Percentiles rank a stretch among this genome's conserved stretches.
phyloP scores from a whole-genome alignment of 1,284 basidiomycete species.

The Vanrija sp. region DNA sequence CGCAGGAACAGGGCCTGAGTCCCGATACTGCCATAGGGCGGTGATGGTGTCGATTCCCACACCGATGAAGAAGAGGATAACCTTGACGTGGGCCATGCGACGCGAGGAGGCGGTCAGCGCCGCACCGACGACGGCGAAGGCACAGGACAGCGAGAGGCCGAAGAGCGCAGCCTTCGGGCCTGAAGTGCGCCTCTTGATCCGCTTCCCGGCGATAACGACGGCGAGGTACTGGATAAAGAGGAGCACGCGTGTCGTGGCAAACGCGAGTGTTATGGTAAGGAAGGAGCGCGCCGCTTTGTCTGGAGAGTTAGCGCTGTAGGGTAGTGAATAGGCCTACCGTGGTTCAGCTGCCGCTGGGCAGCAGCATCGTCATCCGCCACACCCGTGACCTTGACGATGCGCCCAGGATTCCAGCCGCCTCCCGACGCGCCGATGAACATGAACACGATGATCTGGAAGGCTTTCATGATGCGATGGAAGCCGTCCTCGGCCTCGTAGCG shows the following conservation, averaged over 20 bases:
- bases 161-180: background rate
- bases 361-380: background rate
- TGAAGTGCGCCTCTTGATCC: background rate
- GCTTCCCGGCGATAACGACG: background rate
- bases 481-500: conserved; percentile 31
- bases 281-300: conserved; percentile 14
- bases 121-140: conserved; percentile 17
- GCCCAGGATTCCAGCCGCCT: conserved; percentile 23
- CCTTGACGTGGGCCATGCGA: conserved; percentile 12
- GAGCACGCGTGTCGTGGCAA: conserved; percentile 17
- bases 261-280: conserved; percentile 23
- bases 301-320: background rate
- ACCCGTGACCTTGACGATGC: background rate
- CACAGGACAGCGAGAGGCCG: conserved; percentile 13
- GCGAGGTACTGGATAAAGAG: conserved; percentile 22
- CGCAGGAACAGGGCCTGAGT: conserved; percentile 2
- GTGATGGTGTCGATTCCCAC: conserved; percentile 18
- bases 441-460: conserved; percentile 28
- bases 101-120: conserved; percentile 11
- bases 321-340: background rate
- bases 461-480: conserved; percentile 28
- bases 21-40: background rate
- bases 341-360: background rate
- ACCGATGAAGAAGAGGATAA: conserved; percentile 23
- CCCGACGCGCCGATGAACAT: conserved; percentile 32